Base-by-base conservation (phyloP, 78 protist species). In the Carpediemonas membranifera region DNA sequence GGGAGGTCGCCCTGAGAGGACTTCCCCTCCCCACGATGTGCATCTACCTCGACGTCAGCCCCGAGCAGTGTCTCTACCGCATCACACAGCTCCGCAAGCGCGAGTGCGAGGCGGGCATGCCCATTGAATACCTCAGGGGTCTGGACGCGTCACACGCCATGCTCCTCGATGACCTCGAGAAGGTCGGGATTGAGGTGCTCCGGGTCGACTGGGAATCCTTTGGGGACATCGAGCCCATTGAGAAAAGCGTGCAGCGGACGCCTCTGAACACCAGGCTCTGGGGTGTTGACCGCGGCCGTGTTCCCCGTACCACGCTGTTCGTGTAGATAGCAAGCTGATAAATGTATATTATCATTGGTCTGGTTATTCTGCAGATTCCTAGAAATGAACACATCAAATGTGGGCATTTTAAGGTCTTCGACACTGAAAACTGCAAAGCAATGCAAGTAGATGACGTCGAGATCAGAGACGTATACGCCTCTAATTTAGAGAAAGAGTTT, bases 61-160 rank as follows among this genome's bases (percentile, higher is more conserved):
- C 86, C 19, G 44, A 52, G 31, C 58, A 59, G 67, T 81, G 86
- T 53, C 44, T 51, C 50, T 27, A 50, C n/a, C 67, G 86, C 61
- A 76, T 81, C 33, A 76, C 55, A 44, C 41, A 68, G 1, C 19
- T 66, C 19, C 37, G 47, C 21, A 41, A 41, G 47, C 47, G 47
- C 60, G 71, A 69, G 16, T 81, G 72, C 53, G 86, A 81, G 51
- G 66, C 69, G 24, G 67, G 74, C 1, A 81, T 81, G 24, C 81
- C 86, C 11, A 25, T 81, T 3, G 70, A 71, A 13, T 81, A 81
- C 68, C 31, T 81, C 19, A 13, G 65, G 0, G 81, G 82, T 11
- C 66, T 81, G 35, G 73, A 74, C 59, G 0, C 0, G 31, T 71
- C 74, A 52, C 76, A 81, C n/a, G n/a, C n/a, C n/a, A 35, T 61